phyloP scores from a whole-genome alignment of 2,329 filamentous ascomycete species.

The Cladobotryum mycophilum region DNA sequence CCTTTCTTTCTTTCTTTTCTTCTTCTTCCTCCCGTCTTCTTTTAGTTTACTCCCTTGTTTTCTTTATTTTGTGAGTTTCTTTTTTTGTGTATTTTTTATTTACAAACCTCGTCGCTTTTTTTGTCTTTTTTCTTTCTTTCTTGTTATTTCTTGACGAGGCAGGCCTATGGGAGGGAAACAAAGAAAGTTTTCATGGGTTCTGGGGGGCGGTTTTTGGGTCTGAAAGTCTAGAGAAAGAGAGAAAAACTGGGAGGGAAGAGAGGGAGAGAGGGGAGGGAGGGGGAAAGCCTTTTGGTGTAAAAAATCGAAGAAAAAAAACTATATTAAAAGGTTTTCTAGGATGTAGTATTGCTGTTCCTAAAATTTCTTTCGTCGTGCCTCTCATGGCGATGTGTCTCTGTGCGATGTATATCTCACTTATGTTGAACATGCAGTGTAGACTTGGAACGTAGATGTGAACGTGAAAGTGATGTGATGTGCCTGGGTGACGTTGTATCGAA shows the following conservation, averaged over 20 bases:
- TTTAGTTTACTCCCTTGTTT: conserved; percentile 10
- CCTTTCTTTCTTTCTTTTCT: conserved; percentile 3
- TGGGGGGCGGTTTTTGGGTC: neutral
- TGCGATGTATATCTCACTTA: too few species aligned
- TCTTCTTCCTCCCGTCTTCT: conserved; percentile 4
- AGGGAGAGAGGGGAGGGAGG: too few species aligned
- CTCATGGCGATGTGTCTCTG: too few species aligned
- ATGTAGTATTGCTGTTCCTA: neutral
- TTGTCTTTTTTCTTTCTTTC: neutral
- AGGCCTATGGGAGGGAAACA: neutral
- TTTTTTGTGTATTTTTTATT: conserved; percentile 4
- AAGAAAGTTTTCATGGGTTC: neutral
- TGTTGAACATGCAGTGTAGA: too few species aligned
- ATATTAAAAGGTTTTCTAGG: neutral
- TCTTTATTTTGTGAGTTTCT: conserved; percentile 3
- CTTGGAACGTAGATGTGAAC: too few species aligned
- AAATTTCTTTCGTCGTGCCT: too few species aligned
- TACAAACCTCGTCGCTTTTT: neutral
- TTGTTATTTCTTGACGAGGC: conserved; percentile 4
- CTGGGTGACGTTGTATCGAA: too few species aligned
- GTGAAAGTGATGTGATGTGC: too few species aligned
- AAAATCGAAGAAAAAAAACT: neutral
- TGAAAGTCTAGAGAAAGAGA: neutral
- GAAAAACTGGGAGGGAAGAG: too few species aligned
- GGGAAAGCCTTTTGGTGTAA: conserved; percentile 4